Base-by-base conservation (phyloP, 1,284 basidiomycete species). In the Microbotryum scabiosae region DNA sequence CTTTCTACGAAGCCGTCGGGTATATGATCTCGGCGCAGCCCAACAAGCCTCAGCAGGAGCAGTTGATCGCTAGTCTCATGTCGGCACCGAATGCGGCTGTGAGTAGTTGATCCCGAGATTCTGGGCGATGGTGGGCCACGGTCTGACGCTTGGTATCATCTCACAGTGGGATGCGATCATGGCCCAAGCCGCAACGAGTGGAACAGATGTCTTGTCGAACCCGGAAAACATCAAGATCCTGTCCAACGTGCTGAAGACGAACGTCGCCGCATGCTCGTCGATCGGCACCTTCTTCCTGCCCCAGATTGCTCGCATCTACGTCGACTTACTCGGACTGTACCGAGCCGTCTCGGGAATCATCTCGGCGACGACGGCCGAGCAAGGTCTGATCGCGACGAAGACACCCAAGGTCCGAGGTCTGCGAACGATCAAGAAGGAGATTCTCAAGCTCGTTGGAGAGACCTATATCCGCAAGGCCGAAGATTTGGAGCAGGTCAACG, bases 1-100 rank as follows among this genome's bases (percentile, higher is more conserved):
- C 90, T 0, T 96, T 94, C 79, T 96, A 96, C 72, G 94, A 99
- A 78, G 96, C 96, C 8, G 88, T 97, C 54, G 96, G 96, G 23
- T 92, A 97, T 79, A 98, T 98, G 96, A 97, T 99, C 71, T 91
- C 93, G 21, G 92, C 94, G 2, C 96, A 98, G 75, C 94, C 94
- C 50, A 97, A 98, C 77, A 94, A 96, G 75, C 87, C 90, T 20
- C 89, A 88, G 68, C 96, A 97, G 76, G 96, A 98, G 78, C 87
- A 90, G 67, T 80, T 98, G 60, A 97, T 99, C 60, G 81, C 84
- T 28, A 96, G 93, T 74, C 78, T 99, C 56, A 99, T 98, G 96
- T 90, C 96, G 69, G 78, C 97, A 69, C 96, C 96, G 0, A 99
- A 98, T 76, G 92, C 87, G 69, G 94, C 93, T 50, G 69, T 70